These are phyloP conservation scores for Lentithecium fluviatile DNA, from an alignment of 495 filamentous ascomycete genomes.

Conservation along the genomic window DNA sequence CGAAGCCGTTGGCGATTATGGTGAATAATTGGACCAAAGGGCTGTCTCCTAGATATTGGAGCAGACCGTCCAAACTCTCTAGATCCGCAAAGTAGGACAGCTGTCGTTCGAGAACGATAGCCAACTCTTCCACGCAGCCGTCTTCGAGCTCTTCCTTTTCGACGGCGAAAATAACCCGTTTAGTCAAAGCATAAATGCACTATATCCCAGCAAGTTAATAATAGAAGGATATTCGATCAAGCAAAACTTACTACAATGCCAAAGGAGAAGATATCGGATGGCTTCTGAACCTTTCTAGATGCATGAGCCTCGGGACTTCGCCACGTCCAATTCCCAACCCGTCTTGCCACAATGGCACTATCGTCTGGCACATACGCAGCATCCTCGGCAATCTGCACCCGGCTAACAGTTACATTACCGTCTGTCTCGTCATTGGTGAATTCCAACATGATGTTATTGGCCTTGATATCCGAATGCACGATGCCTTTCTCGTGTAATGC, in stretches of 20 bases:
- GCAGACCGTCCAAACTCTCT: conserved; percentile 20
- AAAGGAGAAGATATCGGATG: conserved; percentile 49
- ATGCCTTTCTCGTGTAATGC: conserved; percentile 24
- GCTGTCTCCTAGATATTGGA: conserved; percentile 24
- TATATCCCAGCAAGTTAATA: conserved; percentile 11
- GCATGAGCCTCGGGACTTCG: conserved; percentile 48
- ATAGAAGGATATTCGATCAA: not conserved
- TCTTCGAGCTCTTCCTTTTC: conserved; percentile 25
- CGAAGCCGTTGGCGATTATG: conserved; percentile 13
- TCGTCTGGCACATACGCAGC: conserved; percentile 46
- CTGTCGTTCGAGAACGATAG: conserved; percentile 28
- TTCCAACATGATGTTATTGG: conserved; percentile 41
- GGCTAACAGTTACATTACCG: conserved; percentile 41
- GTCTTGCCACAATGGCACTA: conserved; percentile 40
- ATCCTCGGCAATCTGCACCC: conserved; percentile 45
- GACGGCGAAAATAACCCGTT: conserved; percentile 32
- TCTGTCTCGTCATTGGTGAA: conserved; percentile 30
- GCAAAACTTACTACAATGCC: conserved; percentile 46
- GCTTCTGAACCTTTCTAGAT: conserved; percentile 41
- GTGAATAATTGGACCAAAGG: conserved; percentile 10
- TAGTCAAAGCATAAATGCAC: conserved; percentile 29
- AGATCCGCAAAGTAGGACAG: conserved; percentile 24
- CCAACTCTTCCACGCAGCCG: conserved; percentile 23
- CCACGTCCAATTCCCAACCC: conserved; percentile 47
- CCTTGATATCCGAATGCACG: conserved; percentile 39